These are phyloP conservation scores for Crithidia bombi DNA, from an alignment of 208 protist species.

Conservation along the genomic window DNA sequence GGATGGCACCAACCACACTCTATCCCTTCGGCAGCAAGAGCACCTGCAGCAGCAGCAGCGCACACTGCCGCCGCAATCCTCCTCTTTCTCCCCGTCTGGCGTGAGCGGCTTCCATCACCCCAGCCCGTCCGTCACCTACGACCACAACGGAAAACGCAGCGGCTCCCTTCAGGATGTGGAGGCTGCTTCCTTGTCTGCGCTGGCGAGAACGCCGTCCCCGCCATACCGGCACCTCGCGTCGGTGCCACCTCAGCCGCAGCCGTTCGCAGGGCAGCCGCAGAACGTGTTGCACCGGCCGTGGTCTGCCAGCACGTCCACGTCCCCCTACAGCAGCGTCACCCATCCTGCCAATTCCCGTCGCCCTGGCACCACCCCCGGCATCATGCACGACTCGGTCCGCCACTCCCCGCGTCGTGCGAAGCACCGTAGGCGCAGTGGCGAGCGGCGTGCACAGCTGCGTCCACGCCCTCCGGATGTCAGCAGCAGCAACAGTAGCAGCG, in stretches of 20 bases:
- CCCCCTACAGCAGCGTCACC: neutral
- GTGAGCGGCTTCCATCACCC: neutral
- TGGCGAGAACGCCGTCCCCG: conserved; percentile 18
- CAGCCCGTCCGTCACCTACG: neutral
- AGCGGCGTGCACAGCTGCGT: neutral
- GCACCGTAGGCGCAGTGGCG: neutral
- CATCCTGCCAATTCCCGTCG: neutral
- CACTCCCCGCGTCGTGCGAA: neutral
- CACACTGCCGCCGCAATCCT: neutral
- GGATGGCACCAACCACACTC: neutral
- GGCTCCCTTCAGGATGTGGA: neutral
- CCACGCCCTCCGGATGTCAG: neutral
- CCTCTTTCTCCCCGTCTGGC: neutral
- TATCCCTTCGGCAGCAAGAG: neutral
- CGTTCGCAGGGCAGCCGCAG: neutral
- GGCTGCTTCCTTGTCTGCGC: neutral
- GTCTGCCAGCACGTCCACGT: neutral
- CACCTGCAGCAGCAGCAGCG: conserved; percentile 13
- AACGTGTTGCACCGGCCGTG: neutral
- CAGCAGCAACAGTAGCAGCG: conserved; percentile 1
- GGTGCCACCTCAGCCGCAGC: neutral
- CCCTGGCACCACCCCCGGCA: neutral
- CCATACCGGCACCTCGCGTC: conserved; percentile 5
- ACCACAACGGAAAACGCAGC: neutral
- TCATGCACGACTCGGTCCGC: neutral